A percentile compares a stretch with the other conserved stretches of the same genome.
Evolutionary conservation across 352 stramenopile species (phyloP).

Genomic region (Pythium graminicola): DNA sequence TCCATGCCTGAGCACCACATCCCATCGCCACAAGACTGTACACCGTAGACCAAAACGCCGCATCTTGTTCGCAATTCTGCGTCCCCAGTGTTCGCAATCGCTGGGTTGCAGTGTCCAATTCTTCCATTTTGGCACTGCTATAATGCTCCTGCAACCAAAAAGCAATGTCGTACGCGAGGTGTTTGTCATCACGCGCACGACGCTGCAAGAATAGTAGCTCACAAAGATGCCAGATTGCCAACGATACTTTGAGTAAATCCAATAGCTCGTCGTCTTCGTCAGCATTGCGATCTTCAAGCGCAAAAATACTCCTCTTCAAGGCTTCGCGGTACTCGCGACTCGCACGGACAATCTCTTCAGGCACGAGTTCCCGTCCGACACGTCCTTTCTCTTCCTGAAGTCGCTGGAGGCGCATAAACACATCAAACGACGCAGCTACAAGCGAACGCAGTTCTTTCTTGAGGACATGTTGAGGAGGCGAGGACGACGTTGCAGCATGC

Average conservation of each 20-base stretch:
- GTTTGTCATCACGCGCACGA: conserved; percentile 42
- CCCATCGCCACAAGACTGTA: conserved; percentile 49
- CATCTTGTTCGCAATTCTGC: conserved; percentile 34
- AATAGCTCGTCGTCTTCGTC: conserved; percentile 19
- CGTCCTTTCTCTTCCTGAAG: conserved; percentile 13
- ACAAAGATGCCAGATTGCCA: conserved; percentile 74
- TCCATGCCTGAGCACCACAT: conserved; percentile 46
- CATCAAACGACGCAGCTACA: conserved; percentile 52
- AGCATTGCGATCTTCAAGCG: conserved; percentile 43
- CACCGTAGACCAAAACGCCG: conserved; percentile 60
- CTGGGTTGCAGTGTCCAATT: conserved; percentile 37
- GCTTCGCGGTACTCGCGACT: conserved; percentile 70
- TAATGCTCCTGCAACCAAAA: conserved; percentile 77
- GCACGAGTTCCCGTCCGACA: conserved; percentile 17
- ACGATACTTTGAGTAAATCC: conserved; percentile 62
- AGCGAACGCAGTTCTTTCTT: conserved; percentile 47
- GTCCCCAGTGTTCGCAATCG: conserved; percentile 29
- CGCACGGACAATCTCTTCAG: conserved; percentile 35
- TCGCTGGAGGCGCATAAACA: conserved; percentile 35
- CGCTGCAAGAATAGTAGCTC: conserved; percentile 67
- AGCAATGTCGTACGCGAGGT: conserved; percentile 63
- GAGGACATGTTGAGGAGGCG: conserved; percentile 28
- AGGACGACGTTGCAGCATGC: conserved; percentile 9
- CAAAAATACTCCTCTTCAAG: conserved; percentile 59
- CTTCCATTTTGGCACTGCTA: conserved; percentile 43